Conservation (phyloP, 768 basidiomycete species). For the Amanita jacksonii region DNA sequence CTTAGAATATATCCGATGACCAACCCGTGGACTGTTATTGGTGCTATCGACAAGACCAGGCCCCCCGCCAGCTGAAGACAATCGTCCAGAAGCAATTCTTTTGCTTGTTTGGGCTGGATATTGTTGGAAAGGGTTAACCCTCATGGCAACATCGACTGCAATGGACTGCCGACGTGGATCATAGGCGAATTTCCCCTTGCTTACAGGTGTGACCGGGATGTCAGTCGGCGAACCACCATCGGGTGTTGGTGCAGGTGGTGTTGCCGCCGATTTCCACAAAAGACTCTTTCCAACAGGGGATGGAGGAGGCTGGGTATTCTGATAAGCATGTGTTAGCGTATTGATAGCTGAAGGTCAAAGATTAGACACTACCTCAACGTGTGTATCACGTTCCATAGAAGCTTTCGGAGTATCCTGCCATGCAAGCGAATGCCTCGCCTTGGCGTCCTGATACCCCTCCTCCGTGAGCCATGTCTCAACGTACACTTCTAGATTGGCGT, state of each 20-base stretch:
- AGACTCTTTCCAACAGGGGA: constrained; percentile 49
- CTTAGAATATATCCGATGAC: constrained; percentile 47
- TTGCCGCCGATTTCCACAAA: constrained; percentile 54
- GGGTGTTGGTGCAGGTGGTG: constrained; percentile 27
- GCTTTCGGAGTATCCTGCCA: constrained; percentile 57
- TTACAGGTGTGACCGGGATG: constrained; percentile 6
- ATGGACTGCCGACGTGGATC: constrained; percentile 40
- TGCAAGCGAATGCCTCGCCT: constrained; percentile 47
- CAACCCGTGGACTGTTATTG: constrained; percentile 28
- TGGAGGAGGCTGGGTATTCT: constrained; percentile 10
- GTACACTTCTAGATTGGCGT: constrained; percentile 58
- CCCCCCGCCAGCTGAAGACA: constrained; percentile 23
- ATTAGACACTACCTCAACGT: constrained; percentile 29
- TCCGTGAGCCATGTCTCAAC: constrained; percentile 78
- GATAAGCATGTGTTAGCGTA: not conserved
- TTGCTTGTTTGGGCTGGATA: constrained; percentile 15
- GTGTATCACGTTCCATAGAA: constrained; percentile 32
- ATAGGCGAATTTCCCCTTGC: constrained; percentile 10
- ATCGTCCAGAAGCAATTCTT: constrained; percentile 34
- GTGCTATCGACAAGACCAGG: constrained; percentile 44
- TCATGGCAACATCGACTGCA: constrained; percentile 31
- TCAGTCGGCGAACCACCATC: constrained; percentile 23
- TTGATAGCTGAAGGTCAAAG: not conserved
- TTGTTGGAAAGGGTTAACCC: constrained; percentile 41
- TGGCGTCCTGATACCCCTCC: constrained; percentile 58